phyloP scores from a whole-genome alignment of 495 filamentous ascomycete genomes.

The Xylaria bambusicola region DNA sequence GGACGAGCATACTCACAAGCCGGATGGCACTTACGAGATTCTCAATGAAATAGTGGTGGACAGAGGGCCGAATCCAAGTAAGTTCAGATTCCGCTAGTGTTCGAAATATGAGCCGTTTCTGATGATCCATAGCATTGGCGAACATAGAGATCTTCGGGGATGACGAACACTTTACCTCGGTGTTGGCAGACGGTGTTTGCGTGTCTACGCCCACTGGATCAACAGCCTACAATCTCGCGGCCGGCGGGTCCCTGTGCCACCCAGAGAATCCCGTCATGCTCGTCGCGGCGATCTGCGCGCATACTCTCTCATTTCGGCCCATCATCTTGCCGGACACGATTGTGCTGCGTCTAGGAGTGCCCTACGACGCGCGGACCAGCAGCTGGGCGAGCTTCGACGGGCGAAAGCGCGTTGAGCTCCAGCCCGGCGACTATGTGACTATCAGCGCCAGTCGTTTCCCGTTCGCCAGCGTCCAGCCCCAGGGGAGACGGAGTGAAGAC shows the following conservation, averaged over 20 bases:
- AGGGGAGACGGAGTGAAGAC: slow-evolving; percentile 74
- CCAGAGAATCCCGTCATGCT: slow-evolving; percentile 97
- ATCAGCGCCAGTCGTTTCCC: slow-evolving; percentile 91
- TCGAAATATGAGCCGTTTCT: slow-evolving; percentile 5
- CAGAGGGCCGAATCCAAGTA: slow-evolving; percentile 85
- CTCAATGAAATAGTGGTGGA: slow-evolving; percentile 93
- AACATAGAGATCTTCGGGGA: slow-evolving; percentile 90
- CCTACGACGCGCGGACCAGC: slow-evolving; percentile 83
- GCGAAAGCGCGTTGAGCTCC: slow-evolving; percentile 81
- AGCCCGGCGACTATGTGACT: slow-evolving; percentile 92
- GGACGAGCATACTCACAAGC: slow-evolving; percentile 76
- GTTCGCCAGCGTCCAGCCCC: slow-evolving; percentile 83
- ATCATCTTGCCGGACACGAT: slow-evolving; percentile 96
- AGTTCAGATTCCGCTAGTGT: slow-evolving; percentile 26
- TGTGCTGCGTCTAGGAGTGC: slow-evolving; percentile 86
- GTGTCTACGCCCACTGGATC: slow-evolving; percentile 91
- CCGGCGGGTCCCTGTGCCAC: slow-evolving; percentile 92
- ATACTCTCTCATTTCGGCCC: slow-evolving; percentile 92
- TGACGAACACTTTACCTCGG: slow-evolving; percentile 88
- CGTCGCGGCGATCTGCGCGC: slow-evolving; percentile 91
- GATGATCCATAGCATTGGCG: slow-evolving; percentile 66
- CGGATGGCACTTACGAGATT: slow-evolving; percentile 81
- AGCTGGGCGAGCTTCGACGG: slow-evolving; percentile 98
- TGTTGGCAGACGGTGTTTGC: slow-evolving; percentile 86
- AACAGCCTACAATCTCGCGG: slow-evolving; percentile 96